phyloP scores from a whole-genome alignment of 192 early-diverging fungal species.

The Dissophora globulifera region DNA sequence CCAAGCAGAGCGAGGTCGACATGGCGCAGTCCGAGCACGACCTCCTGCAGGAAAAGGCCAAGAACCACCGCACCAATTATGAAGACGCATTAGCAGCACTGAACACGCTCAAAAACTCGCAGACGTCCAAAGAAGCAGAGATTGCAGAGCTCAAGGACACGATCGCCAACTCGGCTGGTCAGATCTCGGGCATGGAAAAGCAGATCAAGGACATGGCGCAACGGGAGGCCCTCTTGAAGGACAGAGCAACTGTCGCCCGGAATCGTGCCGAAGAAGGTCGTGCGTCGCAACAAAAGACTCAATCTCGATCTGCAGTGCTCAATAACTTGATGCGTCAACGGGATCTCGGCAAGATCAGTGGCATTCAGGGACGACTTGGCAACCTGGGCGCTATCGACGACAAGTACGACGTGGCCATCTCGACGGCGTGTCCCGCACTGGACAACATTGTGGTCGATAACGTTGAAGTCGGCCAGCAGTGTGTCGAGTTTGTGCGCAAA shows the following conservation, averaged over 20 bases:
- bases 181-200: conserved; percentile 39
- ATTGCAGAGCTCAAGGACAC: conserved; percentile 62
- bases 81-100: conserved; percentile 67
- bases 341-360: conserved; percentile 76
- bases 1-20: conserved; percentile 77
- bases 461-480: conserved; percentile 86
- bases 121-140: conserved; percentile 46
- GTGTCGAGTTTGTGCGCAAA: conserved; percentile 88
- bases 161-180: conserved; percentile 36
- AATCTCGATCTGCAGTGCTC: conserved; percentile 76
- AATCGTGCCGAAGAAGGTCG: conserved; percentile 80
- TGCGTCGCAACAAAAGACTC: conserved; percentile 66
- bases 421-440: conserved; percentile 85
- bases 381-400: conserved; percentile 94
- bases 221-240: conserved; percentile 19
- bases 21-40: conserved; percentile 83
- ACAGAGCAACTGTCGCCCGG: conserved; percentile 55
- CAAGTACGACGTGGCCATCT: conserved; percentile 95
- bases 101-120: conserved; percentile 38
- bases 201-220: conserved; percentile 45
- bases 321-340: conserved; percentile 75
- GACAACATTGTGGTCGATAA: conserved; percentile 93
- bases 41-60: conserved; percentile 75
- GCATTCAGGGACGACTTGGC: conserved; percentile 90
- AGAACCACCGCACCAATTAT: conserved; percentile 61